phyloP scores from a whole-genome alignment of 768 basidiomycete genomes.

The Lenzites betulinus region DNA sequence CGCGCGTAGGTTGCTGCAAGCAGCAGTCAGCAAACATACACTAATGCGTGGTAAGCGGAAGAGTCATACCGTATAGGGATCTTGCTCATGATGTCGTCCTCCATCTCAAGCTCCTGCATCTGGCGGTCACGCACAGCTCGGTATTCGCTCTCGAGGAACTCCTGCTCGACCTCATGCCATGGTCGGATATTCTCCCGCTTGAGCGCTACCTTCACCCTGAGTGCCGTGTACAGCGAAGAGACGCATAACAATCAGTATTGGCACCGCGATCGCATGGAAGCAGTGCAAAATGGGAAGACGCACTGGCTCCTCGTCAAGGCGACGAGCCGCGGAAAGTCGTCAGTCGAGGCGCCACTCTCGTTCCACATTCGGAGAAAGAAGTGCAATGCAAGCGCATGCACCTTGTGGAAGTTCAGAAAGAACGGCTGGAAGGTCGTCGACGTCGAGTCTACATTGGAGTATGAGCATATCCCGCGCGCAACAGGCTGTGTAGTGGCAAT shows the following conservation, averaged over 20 bases:
- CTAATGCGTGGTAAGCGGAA: neutral
- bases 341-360: conserved; percentile 76
- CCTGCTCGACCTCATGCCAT: conserved; percentile 84
- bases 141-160: conserved; percentile 81
- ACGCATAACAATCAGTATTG: neutral
- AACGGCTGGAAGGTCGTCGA: conserved; percentile 84
- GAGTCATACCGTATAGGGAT: conserved; percentile 71
- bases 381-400: conserved; percentile 77
- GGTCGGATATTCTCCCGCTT: conserved; percentile 69
- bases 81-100: conserved; percentile 86
- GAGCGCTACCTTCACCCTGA: conserved; percentile 76
- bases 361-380: conserved; percentile 95
- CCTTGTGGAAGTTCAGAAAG: conserved; percentile 80
- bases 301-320: conserved; percentile 86
- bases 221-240: neutral
- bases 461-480: neutral
- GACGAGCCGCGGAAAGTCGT: conserved; percentile 78
- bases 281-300: neutral
- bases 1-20: conserved; percentile 70
- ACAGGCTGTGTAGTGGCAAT: neutral
- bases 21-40: too few species aligned
- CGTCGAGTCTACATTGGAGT: conserved; percentile 58
- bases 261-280: neutral
- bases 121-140: conserved; percentile 84
- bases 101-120: conserved; percentile 86